Evolutionary conservation across 1,139 yeast species (phyloP), one percentile per base, ranked within the genome.

Genomic region (Diutina sp.): DNA sequence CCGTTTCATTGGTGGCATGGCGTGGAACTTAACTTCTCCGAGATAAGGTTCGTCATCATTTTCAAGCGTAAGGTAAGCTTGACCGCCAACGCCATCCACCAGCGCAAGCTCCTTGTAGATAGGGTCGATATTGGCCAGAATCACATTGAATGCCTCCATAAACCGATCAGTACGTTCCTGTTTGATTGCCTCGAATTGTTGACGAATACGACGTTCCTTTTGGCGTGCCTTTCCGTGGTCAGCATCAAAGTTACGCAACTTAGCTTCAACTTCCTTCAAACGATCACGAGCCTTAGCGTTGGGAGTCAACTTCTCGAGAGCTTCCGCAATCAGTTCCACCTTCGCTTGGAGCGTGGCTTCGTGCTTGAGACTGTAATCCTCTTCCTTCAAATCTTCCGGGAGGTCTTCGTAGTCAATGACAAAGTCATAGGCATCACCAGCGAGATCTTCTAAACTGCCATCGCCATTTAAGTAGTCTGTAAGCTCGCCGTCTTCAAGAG

Each of bases 1-100:
- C 62, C 97, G 77, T 65, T 93, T 95, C 83, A 88, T 80, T 11
- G 99, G 99, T 1, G 99, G 98, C 87, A 91, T 91, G 0, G 97
- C 97, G 67, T 90, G 95, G 65, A 90, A 95, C 63, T 84, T 87
- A 56, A 90, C 78, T 1, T 98, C 99, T 0, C 84, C 83, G 51
- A 80, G 70, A 64, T 85, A 95, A 6, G 97, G 97, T 63, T 88
- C 96, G 58, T 90, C 97, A 60, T 87, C 95, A 65, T 90, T 93
- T 64, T 90, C 97, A 50, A 90, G 71, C 0, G 93, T 86, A 60
- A 93, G 74, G 60, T 89, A 87, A 0, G 99, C 99, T 14, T 96
- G 87, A 0, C 99, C 99, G 54, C 98, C 98, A 44, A 85, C 74
- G 1, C 91, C 87, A 16, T 89, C 82, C 0, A 84, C 77, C 61